Conservation (phyloP, 1,284 basidiomycete species). For the Sporisorium graminicola region DNA sequence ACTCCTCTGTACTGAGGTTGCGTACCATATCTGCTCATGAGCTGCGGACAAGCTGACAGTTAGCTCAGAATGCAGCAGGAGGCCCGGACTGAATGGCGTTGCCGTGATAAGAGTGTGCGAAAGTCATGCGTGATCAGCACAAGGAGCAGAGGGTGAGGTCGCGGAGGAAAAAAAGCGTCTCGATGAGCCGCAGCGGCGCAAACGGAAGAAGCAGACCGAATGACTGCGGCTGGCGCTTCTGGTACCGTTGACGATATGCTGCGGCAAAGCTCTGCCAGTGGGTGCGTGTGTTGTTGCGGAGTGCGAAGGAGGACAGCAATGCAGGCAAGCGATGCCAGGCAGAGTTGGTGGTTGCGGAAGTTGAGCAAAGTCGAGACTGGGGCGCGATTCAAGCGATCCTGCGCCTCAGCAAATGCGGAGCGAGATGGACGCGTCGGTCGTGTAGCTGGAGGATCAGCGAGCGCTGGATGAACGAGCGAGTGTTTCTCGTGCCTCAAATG, state of each 20-base stretch:
- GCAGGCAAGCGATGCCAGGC: neutral
- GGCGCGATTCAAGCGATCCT: neutral
- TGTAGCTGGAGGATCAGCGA: too few relatives aligned
- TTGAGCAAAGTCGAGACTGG: neutral
- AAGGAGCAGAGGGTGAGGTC: neutral
- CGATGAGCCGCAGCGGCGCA: neutral
- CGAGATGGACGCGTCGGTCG: neutral
- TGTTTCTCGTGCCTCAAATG: neutral
- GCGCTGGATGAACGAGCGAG: neutral
- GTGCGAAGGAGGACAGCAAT: neutral
- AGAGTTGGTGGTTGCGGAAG: slow-evolving; percentile 3
- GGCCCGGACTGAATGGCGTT: neutral
- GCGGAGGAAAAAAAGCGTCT: neutral
- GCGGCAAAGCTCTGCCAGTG: neutral
- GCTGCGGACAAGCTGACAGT: neutral
- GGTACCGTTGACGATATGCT: neutral
- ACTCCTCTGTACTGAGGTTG: neutral
- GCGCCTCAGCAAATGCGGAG: neutral
- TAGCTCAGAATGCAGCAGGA: neutral
- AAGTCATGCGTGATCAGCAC: neutral
- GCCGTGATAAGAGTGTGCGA: neutral
- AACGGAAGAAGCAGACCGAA: neutral
- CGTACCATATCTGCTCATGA: slow-evolving; percentile 16
- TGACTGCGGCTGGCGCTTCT: too few relatives aligned
- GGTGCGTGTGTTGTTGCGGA: neutral